These are phyloP conservation scores for Strobilomyces echinocephalus DNA, from an alignment of 768 basidiomycete genomes.

Conservation along the genomic window DNA sequence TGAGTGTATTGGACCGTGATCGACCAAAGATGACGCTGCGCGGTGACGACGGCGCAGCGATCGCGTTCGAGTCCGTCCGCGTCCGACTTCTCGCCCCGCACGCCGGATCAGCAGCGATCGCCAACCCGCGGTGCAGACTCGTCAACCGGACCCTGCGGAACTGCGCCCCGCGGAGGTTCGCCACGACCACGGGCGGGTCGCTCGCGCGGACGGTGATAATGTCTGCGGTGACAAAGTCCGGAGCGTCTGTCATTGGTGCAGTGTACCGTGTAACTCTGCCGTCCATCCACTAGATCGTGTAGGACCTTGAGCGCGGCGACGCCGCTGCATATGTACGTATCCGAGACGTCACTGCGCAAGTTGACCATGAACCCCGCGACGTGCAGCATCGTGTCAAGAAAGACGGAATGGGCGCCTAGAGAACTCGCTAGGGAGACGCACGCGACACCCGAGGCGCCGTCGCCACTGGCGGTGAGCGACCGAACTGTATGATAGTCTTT, in stretches of 20 bases:
- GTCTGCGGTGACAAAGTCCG: constrained; percentile 44
- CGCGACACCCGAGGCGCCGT: constrained; percentile 50
- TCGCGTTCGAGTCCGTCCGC: constrained; percentile 28
- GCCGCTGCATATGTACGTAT: constrained; percentile 61
- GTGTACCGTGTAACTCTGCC: constrained; percentile 46
- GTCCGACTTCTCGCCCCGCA: constrained; percentile 5
- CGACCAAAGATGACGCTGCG: constrained; percentile 27
- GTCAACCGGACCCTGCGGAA: constrained; percentile 55
- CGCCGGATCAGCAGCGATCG: constrained; percentile 26
- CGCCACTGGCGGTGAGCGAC: constrained; percentile 45
- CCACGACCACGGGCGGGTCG: constrained; percentile 42
- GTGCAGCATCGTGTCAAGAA: constrained; percentile 65
- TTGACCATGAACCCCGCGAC: constrained; percentile 69
- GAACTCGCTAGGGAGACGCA: constrained; percentile 39
- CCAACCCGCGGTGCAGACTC: constrained; percentile 45
- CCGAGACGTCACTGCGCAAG: constrained; percentile 42
- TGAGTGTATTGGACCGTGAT: constrained; percentile 25
- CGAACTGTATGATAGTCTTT: constrained; percentile 54
- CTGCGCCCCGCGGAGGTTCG: constrained; percentile 50
- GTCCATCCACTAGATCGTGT: constrained; percentile 37
- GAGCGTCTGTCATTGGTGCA: constrained; percentile 43
- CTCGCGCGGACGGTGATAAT: constrained; percentile 44
- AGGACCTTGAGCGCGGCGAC: constrained; percentile 48
- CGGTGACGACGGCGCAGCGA: constrained; percentile 23
- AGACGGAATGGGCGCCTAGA: constrained; percentile 49